Percentiles rank a stretch among this genome's conserved stretches.
phyloP scores from a whole-genome alignment of 345 rosid species.

The Linum tenue region DNA sequence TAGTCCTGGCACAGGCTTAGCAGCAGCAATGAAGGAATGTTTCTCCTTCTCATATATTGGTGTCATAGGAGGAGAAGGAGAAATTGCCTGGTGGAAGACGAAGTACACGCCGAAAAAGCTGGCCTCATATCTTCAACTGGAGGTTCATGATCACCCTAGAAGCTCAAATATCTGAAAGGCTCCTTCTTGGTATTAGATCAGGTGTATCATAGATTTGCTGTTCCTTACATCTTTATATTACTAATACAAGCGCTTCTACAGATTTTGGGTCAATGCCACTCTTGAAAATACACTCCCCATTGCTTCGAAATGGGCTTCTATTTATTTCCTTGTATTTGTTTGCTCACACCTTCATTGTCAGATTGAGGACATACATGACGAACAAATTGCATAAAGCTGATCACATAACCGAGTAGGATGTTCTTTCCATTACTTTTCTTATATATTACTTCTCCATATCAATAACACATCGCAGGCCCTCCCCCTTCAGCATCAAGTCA shows the following conservation, averaged over 20 bases:
- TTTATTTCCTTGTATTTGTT: no score
- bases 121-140: not conserved
- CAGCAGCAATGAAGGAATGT: not conserved
- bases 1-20: not conserved
- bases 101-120: no score
- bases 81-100: not conserved
- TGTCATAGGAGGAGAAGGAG: not conserved
- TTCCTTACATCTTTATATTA: not conserved
- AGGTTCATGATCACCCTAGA: not conserved
- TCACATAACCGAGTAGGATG: no score
- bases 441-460: slow-evolving; percentile 17
- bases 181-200: no score
- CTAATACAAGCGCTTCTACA: not conserved
- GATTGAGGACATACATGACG: no score
- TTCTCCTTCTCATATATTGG: not conserved
- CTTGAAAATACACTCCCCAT: not conserved
- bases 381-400: no score
- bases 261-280: not conserved
- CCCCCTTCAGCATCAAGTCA: slow-evolving; percentile 35
- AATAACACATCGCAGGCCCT: slow-evolving; percentile 40
- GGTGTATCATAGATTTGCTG: not conserved
- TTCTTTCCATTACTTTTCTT: no score
- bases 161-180: no score
- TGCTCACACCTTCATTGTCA: no score
- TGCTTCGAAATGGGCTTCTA: no score